Evolutionary conservation across 257 asterid genomes (phyloP), one percentile per base, ranked within the genome.

Genomic region (Solanum sitiens): DNA sequence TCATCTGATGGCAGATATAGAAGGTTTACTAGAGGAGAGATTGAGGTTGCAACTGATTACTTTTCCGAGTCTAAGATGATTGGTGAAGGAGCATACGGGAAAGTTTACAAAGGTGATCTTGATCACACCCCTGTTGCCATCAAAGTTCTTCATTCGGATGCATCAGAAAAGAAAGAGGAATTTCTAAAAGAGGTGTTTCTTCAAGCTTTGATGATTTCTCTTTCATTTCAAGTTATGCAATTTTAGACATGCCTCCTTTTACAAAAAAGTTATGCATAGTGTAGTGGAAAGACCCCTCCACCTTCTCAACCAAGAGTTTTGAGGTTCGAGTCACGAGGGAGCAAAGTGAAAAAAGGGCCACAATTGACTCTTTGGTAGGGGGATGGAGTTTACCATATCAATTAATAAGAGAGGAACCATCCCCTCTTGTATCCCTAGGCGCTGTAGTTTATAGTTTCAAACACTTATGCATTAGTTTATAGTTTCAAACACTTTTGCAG

Each of bases 31-130:
- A 91, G 88, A 87, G 88, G 93, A 50, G 98, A 95, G 86, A 92
- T 96, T 89, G 92, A 88, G 87, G 86, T 16, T 85, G 98, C 98
- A 71, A 96, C 99, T 11, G 88, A 89, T 63, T 65, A 70, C 83
- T 94, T 94, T 85, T 92, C 94, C 2, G 96, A 93, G 88, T 71
- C 86, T 83, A 96, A 90, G 86, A 40, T 92, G 85, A 93, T 96
- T 71, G 99, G 99, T 83, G 95, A 94, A 86, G 98, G 99, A 86
- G 96, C 93, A 76, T 96, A 94, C 44, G 99, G 99, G 21, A 94
- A 93, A 91, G 98, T 96, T 82, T 95, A 94, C 90, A 95, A 94
- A 90, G 92, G 98, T 89, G 87, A 71, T 90, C 95, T 96, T 89
- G 98, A 96, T 85, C 95, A 94, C 90, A 93, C 94, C 87, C 92